Percentiles rank a stretch among this genome's conserved stretches.
These are phyloP conservation scores for Xylaria digitata DNA, from an alignment of 2,329 filamentous ascomycete genomes.

Conservation along the genomic window DNA sequence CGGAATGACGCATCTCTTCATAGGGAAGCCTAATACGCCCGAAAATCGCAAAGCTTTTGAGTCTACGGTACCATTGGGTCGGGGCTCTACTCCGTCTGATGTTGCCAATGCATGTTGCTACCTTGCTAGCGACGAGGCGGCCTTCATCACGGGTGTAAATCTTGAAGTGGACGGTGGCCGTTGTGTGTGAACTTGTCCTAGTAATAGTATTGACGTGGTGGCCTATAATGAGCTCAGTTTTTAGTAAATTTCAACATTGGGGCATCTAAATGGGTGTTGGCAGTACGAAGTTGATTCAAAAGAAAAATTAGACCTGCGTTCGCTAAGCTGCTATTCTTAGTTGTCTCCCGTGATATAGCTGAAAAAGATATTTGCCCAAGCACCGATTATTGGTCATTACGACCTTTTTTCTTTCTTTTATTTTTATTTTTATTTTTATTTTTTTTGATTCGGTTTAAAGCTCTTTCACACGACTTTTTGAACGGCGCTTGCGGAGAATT, in stretches of 20 bases:
- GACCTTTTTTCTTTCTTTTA: too few relatives aligned
- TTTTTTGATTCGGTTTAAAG: too few relatives aligned
- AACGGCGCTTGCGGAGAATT: too few relatives aligned
- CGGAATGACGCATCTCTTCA: conserved; percentile 67
- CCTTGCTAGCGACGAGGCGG: conserved; percentile 76
- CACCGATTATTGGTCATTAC: too few relatives aligned
- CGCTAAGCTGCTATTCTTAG: too few relatives aligned
- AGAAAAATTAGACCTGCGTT: background rate
- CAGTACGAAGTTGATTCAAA: background rate
- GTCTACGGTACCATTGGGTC: conserved; percentile 65
- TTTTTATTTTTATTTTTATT: too few relatives aligned
- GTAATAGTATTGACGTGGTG: background rate
- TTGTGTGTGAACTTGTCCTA: conserved; percentile 41
- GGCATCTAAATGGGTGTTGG: too few relatives aligned
- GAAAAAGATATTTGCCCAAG: too few relatives aligned
- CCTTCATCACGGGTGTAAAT: conserved; percentile 78
- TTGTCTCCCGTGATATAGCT: too few relatives aligned
- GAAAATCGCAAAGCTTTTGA: conserved; percentile 69
- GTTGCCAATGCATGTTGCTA: conserved; percentile 78
- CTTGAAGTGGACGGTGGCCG: conserved; percentile 64
- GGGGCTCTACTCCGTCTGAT: conserved; percentile 69
- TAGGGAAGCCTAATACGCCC: conserved; percentile 71
- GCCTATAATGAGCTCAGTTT: background rate
- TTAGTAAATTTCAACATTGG: background rate
- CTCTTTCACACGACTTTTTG: too few relatives aligned